phyloP scores from a whole-genome alignment of 345 rosid species.

The Luvunga scandens region DNA sequence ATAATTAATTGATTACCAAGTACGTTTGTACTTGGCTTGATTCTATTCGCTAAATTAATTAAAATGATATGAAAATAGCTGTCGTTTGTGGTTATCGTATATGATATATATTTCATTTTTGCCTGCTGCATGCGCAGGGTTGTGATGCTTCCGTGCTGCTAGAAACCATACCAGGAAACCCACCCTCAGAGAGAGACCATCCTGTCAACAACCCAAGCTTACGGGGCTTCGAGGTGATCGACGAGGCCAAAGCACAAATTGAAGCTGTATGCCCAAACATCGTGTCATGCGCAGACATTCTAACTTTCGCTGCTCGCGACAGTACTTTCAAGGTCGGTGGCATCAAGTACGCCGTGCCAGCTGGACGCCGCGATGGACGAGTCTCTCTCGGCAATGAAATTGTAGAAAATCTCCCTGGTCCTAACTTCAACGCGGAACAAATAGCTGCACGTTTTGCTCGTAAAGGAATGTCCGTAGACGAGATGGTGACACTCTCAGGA shows the following conservation, averaged over 20 bases:
- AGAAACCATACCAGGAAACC: constrained; percentile 20
- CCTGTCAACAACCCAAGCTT: constrained; percentile 40
- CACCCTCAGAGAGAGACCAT: constrained; percentile 36
- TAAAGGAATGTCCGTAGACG: constrained; percentile 39
- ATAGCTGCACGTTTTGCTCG: constrained; percentile 22
- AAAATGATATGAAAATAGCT: neutral
- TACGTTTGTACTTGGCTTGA: no score
- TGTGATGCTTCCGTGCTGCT: constrained; percentile 55
- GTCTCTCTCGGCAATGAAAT: constrained; percentile 28
- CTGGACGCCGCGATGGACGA: constrained; percentile 46
- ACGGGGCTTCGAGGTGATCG: constrained; percentile 48
- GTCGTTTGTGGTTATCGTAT: neutral
- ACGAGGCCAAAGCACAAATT: constrained; percentile 37
- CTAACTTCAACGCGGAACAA: constrained; percentile 22
- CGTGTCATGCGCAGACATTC: constrained; percentile 52
- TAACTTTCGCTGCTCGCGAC: constrained; percentile 56
- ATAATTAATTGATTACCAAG: neutral
- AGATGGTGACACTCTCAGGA: constrained; percentile 53
- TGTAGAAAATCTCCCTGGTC: constrained; percentile 28
- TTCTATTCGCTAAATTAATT: neutral
- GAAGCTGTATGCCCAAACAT: constrained; percentile 42
- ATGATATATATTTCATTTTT: neutral
- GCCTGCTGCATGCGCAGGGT: constrained; percentile 24
- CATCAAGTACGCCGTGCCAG: constrained; percentile 30
- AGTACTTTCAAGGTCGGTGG: constrained; percentile 33